Evolutionary conservation across 2,329 filamentous ascomycete genomes (phyloP).

Genomic region (Claviceps humidiphila): DNA sequence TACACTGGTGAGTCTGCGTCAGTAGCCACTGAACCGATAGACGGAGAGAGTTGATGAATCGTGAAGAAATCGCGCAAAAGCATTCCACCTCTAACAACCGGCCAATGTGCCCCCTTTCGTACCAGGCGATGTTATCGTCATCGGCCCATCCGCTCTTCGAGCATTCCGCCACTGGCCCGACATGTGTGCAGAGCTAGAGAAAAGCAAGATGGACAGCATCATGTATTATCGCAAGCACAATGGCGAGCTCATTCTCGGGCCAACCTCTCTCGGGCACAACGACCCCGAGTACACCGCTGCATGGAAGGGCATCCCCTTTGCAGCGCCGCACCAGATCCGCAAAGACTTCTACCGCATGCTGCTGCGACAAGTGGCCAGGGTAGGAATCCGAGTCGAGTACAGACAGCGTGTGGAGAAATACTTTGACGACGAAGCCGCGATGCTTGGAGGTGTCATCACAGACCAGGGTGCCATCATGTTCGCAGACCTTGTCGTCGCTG

Average conservation of each 20-base stretch:
- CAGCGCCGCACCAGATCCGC: background rate
- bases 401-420: background rate
- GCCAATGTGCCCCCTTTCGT: background rate
- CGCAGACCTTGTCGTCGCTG: conserved; percentile 7
- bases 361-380: background rate
- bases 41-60: no score
- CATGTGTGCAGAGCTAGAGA: conserved; percentile 2
- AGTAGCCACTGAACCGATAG: background rate
- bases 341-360: conserved; percentile 2
- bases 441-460: background rate
- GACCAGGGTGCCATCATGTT: conserved; percentile 1
- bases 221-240: conserved; percentile 1
- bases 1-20: background rate
- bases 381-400: conserved; percentile 6
- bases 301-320: background rate
- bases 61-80: no score
- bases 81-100: background rate
- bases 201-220: background rate
- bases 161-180: conserved; percentile 6
- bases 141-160: conserved; percentile 2
- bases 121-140: conserved; percentile 4
- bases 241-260: conserved; percentile 4
- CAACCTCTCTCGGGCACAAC: background rate
- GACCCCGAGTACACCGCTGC: background rate
- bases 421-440: conserved; percentile 1